Evolutionary conservation across 139 green algal species (phyloP), one percentile per base, ranked within the genome.

Genomic region (Volvox reticuliferus): DNA sequence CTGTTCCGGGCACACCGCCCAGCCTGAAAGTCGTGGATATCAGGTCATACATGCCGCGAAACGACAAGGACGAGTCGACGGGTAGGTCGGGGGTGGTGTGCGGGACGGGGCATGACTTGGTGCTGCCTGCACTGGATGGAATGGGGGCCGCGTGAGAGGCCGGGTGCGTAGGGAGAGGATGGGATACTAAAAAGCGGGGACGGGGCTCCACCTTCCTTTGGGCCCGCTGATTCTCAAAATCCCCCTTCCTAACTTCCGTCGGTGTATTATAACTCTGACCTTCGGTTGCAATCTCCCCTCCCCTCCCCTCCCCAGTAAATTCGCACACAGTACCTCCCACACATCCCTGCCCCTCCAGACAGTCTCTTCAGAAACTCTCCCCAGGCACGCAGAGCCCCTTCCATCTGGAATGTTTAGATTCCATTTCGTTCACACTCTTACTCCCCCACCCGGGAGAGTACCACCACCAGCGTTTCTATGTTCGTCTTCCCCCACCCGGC

Each of bases 21-120:
- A 90, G 86, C 44, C 71, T 90, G 44, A 71, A 73, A 9, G 32
- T 90, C 12, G 86, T 90, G 86, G 86, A 90, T 55, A 76, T 83
- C 69, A 44, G 86, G 44, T 30, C 36, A 28, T 82, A 62, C 71
- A 76, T 90, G 86, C 71, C 86, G 36, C 69, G 30, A 3, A 32
- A 16, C 26, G 83, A 68, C 67, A 21, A 22, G 26, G 83, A 89
- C 83, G 83, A 89, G 67, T 37, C 65, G 0, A 32, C 83, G 17
- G 83, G 83, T 89, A 65, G 24, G 83, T 9, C 5, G 9, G 50
- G 21, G n/a, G 18, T 5, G 73, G 24, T 33, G 73, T 32, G 73
- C 28, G n/a, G 22, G 2, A 44, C 28, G 73, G 14, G 18, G 13
- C 9, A 75, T 75, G 67, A 75, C 22, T 3, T 5, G 67, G 12